Base-by-base conservation (phyloP, 768 basidiomycete genomes). In the Gyrodon lividus region DNA sequence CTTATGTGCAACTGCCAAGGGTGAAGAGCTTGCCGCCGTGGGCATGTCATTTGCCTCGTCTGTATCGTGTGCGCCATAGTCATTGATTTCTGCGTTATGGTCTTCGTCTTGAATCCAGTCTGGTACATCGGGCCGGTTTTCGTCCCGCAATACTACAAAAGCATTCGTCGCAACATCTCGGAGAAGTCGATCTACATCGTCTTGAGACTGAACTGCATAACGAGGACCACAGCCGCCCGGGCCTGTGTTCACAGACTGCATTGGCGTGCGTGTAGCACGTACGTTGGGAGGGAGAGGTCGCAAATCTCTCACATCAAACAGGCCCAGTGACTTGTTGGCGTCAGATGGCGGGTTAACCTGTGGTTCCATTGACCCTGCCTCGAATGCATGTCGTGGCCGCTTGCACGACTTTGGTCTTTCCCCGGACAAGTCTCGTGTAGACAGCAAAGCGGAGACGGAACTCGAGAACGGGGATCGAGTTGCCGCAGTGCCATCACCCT, bases 101-200 rank as follows among this genome's bases (percentile, higher is more conserved):
- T 61, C 64, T 7, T 57, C 35, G n/a, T 58, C 59, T 43, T 56
- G 54, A 43, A 55, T 68, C 66, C 66, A 68, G 28, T 68, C 59
- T 42, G 46, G 48, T 19, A 62, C 2, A 6, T 57, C 54, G 8
- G 43, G 13, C 13, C 12, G 38, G 5, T 24, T 31, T 31, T 22
- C 51, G 35, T 64, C 62, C 16, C 1, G 48, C 13, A 51, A 22
- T 12, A 45, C 3, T 9, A 38, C 46, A 4, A 57, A 35, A 8
- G 52, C 63, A 40, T 63, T 56, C 38, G 48, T 58, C 19, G 52
- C 57, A 30, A 16, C 35, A 43, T 66, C 63, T 26, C 42, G 57
- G 19, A 65, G 23, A 14, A 59, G 44, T 22, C 57, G 65, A 16
- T 61, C 60, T 9, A 17, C 47, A 38, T 58, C 26, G 39, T 57